phyloP scores from a whole-genome alignment of 208 protist species.

The Trypanosoma lewisi region DNA sequence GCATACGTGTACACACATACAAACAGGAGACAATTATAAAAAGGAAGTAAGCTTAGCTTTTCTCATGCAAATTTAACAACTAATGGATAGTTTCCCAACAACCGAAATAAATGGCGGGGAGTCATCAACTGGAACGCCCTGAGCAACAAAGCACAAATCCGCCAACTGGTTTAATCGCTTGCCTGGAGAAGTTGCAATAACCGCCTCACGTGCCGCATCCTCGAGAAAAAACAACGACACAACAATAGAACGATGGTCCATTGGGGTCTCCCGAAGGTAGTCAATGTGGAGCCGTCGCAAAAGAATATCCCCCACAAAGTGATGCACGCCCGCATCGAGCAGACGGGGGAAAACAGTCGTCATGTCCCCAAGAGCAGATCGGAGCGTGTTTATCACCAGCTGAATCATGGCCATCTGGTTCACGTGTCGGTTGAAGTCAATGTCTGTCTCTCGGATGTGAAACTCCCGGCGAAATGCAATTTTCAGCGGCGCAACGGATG shows the following conservation, averaged over 20 bases:
- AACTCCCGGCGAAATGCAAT: constrained; percentile 25
- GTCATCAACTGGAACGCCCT: constrained; percentile 27
- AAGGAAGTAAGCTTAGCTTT: neutral
- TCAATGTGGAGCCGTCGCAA: constrained; percentile 61
- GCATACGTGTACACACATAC: constrained; percentile 7
- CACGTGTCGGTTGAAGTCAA: constrained; percentile 78
- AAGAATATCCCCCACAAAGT: constrained; percentile 42
- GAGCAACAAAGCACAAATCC: constrained; percentile 43
- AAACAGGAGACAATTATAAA: neutral
- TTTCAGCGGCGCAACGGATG: neutral
- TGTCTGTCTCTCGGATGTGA: constrained; percentile 57
- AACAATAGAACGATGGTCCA: constrained; percentile 28
- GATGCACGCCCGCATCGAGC: constrained; percentile 24
- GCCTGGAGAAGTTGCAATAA: constrained; percentile 16
- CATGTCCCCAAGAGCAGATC: constrained; percentile 27
- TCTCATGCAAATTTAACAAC: constrained; percentile 7
- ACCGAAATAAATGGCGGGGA: constrained; percentile 31
- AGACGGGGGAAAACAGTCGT: constrained; percentile 35
- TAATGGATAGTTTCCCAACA: constrained; percentile 34
- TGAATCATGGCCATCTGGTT: constrained; percentile 61
- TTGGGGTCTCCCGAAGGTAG: constrained; percentile 65
- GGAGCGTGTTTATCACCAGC: constrained; percentile 58
- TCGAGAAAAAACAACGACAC: constrained; percentile 29
- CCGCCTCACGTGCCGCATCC: constrained; percentile 4
- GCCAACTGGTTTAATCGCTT: constrained; percentile 20